These are phyloP conservation scores for Coemansia brasiliensis DNA, from an alignment of 192 early-diverging fungal species.

Conservation along the genomic window DNA sequence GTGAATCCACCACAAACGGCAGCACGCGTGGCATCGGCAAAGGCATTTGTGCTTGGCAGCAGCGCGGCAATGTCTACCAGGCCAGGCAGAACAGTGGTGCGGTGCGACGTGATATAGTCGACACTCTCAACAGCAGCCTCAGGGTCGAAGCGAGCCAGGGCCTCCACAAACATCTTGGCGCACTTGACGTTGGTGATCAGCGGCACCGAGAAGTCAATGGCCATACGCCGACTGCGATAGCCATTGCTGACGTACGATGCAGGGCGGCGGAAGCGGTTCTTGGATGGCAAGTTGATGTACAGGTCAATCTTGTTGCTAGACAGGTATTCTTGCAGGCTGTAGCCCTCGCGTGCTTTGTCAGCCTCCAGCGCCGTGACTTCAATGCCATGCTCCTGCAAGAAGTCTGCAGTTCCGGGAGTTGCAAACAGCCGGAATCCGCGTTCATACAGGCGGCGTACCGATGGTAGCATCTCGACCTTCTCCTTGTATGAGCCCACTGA, in stretches of 20 bases:
- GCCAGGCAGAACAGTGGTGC: slow-evolving; percentile 80
- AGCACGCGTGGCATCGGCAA: slow-evolving; percentile 67
- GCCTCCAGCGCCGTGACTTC: slow-evolving; percentile 89
- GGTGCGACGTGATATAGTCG: slow-evolving; percentile 91
- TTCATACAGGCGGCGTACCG: slow-evolving; percentile 78
- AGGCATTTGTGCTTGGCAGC: slow-evolving; percentile 57
- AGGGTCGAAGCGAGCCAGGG: slow-evolving; percentile 68
- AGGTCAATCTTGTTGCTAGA: slow-evolving; percentile 96
- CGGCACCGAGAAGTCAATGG: slow-evolving; percentile 94
- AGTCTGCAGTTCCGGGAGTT: slow-evolving; percentile 95
- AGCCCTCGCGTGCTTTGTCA: slow-evolving; percentile 69
- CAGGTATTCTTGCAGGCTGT: slow-evolving; percentile 91
- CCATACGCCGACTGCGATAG: slow-evolving; percentile 94
- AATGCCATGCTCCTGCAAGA: slow-evolving; percentile 91
- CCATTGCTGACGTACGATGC: slow-evolving; percentile 93
- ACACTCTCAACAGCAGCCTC: slow-evolving; percentile 71
- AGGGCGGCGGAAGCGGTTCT: slow-evolving; percentile 94
- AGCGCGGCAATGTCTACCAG: slow-evolving; percentile 80
- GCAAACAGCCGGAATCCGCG: slow-evolving; percentile 93
- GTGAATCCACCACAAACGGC: slow-evolving; percentile 89
- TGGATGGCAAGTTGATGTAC: slow-evolving; percentile 98
- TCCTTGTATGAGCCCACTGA: slow-evolving; percentile 99
- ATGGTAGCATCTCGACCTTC: slow-evolving; percentile 93
- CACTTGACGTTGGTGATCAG: slow-evolving; percentile 99
- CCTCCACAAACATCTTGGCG: slow-evolving; percentile 97